Conservation (phyloP, 2,329 filamentous ascomycete species). For the Trichoderma atrobrunneum region DNA sequence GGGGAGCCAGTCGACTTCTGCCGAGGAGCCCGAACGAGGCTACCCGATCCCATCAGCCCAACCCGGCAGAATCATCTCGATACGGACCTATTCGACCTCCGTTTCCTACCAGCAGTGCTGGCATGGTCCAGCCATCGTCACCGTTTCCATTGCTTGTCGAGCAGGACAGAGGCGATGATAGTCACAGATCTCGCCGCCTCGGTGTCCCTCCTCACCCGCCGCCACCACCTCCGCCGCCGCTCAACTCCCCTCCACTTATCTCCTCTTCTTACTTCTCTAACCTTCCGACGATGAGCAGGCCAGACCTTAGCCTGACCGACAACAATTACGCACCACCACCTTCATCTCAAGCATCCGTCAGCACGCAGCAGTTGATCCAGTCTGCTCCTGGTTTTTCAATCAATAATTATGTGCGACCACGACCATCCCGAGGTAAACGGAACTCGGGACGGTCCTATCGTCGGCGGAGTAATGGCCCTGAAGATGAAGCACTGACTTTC, state of each 20-base stretch:
- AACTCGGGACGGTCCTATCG: background rate
- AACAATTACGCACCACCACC: background rate
- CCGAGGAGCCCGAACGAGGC: constrained; percentile 18
- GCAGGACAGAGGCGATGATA: background rate
- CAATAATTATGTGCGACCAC: background rate
- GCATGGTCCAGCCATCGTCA: background rate
- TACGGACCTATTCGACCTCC: background rate
- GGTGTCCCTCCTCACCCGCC: constrained; percentile 11
- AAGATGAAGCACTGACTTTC: constrained; percentile 26
- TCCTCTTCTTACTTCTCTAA: background rate
- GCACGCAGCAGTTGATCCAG: background rate
- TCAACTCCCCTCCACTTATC: background rate
- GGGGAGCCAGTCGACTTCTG: background rate
- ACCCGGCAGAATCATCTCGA: background rate
- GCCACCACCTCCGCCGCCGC: background rate
- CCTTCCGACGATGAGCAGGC: background rate
- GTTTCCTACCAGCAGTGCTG: background rate
- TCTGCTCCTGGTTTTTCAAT: background rate
- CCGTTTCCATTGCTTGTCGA: background rate
- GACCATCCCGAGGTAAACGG: background rate
- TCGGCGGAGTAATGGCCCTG: constrained; percentile 14
- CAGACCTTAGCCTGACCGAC: background rate
- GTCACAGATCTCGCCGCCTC: background rate
- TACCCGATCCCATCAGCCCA: constrained; percentile 15
- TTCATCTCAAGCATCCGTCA: background rate